Evolutionary conservation across 2,329 filamentous ascomycete genomes (phyloP), one percentile per base, ranked within the genome.

Genomic region (Tolypocladium ovalisporum): DNA sequence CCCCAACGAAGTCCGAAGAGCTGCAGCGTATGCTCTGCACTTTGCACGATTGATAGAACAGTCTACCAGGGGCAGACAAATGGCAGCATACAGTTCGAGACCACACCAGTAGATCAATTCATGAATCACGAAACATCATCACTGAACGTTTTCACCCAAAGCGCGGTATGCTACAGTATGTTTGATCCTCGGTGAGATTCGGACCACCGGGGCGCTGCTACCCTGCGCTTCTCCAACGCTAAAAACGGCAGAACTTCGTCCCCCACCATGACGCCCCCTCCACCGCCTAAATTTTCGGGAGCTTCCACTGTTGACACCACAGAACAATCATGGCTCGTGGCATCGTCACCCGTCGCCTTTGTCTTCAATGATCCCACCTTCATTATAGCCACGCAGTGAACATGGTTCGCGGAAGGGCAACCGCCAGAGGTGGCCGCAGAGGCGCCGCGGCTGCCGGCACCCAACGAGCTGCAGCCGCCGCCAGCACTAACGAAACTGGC

Each of bases 371-470:
- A 59, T 51, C 35, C 40, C 55, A 32, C 42, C 40, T 36, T 29
- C 40, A 47, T 29, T 29, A 27, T 57, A 56, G 36, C 34, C 36
- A 54, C 13, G 52, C 52, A 57, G 54, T 24, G 55, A 60, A 35
- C 32, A 73, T 73, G 71, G 65, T 66, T 56, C 66, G 71, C 56
- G 70, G 68, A 36, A 66, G 71, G 61, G 63, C 66, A 51, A 57
- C 68, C 37, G 65, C 64, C 47, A 64, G 70, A 57, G 70, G 70
- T 37, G 68, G 61, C 55, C 68, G 69, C 37, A 62, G 71, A 63
- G 67, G 67, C 34, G 64, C 63, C 42, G 63, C 67, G 52, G 56
- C 67, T n/a, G 62, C 65, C 44, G 61, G 63, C 39, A 64, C 63
- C 37, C 52, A 40, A 36, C 52, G 59, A 54, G 34, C 54, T 36